Conservation (phyloP, 2,329 filamentous ascomycete species). For the Paramyrothecium roridum region DNA sequence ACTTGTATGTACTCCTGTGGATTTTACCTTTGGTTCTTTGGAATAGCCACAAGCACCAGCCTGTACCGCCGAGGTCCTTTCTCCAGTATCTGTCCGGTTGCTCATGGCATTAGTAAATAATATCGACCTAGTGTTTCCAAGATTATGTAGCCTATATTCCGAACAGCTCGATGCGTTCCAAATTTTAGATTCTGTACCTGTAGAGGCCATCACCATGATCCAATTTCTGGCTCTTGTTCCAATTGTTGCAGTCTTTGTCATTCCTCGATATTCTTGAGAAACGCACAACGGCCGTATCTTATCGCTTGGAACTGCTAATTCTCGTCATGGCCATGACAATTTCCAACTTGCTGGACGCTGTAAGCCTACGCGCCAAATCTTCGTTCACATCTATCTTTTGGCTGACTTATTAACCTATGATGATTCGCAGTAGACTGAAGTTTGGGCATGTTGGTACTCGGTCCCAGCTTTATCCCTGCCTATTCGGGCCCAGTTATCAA, state of each 20-base stretch:
- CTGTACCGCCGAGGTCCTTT: no score
- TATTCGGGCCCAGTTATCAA: conserved; percentile 66
- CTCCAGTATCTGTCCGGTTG: no score
- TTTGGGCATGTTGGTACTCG: conserved; percentile 65
- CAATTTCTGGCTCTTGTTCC: not conserved
- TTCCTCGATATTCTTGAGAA: conserved; percentile 63
- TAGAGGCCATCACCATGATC: not conserved
- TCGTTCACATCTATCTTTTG: not conserved
- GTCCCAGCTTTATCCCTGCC: conserved; percentile 62
- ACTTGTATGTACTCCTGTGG: no score
- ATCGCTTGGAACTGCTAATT: conserved; percentile 57
- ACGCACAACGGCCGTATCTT: conserved; percentile 39
- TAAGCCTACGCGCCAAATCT: conserved; percentile 10
- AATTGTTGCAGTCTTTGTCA: not conserved
- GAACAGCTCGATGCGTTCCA: no score
- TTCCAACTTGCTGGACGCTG: conserved; percentile 51
- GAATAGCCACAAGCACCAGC: no score
- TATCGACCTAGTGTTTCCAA: no score
- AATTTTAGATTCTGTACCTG: no score
- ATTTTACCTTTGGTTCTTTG: no score
- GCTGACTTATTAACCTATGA: not conserved
- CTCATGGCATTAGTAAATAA: no score
- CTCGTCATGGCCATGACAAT: conserved; percentile 65
- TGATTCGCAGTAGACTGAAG: conserved; percentile 51
- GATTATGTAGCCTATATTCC: no score